These are phyloP conservation scores for Penicillium atrosanguineum DNA, from an alignment of 495 filamentous ascomycete species.

Conservation along the genomic window DNA sequence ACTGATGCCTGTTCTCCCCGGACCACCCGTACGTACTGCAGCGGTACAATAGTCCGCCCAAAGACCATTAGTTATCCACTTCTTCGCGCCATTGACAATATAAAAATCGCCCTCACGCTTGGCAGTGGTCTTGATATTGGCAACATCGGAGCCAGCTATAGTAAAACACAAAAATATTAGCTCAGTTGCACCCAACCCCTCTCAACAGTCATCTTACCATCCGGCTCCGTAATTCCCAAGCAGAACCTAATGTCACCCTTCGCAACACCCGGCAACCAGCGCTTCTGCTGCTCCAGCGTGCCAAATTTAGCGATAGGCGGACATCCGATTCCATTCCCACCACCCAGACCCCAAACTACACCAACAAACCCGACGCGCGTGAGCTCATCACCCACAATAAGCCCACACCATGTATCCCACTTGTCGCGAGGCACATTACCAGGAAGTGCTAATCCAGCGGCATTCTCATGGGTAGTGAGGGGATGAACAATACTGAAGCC, in stretches of 20 bases:
- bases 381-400: constrained; percentile 48
- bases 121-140: constrained; percentile 51
- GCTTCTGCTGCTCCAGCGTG: constrained; percentile 43
- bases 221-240: constrained; percentile 56
- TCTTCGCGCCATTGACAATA: constrained; percentile 55
- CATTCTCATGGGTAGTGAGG: constrained; percentile 34
- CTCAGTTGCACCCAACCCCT: background rate
- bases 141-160: constrained; percentile 52
- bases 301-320: constrained; percentile 55
- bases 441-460: constrained; percentile 33
- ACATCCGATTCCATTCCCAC: constrained; percentile 51
- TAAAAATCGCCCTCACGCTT: constrained; percentile 44
- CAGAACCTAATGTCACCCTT: constrained; percentile 49
- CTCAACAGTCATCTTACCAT: constrained; percentile 29
- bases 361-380: constrained; percentile 44
- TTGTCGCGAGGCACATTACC: constrained; percentile 40
- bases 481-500: constrained; percentile 38
- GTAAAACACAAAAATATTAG: background rate
- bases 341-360: constrained; percentile 49
- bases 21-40: constrained; percentile 52
- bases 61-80: constrained; percentile 57
- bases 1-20: constrained; percentile 46
- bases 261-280: constrained; percentile 50
- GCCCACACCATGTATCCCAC: constrained; percentile 50
- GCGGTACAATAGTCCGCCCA: constrained; percentile 55